Conservation (phyloP, 192 early-diverging fungal genomes). For the Rhizophagus prolifer region DNA sequence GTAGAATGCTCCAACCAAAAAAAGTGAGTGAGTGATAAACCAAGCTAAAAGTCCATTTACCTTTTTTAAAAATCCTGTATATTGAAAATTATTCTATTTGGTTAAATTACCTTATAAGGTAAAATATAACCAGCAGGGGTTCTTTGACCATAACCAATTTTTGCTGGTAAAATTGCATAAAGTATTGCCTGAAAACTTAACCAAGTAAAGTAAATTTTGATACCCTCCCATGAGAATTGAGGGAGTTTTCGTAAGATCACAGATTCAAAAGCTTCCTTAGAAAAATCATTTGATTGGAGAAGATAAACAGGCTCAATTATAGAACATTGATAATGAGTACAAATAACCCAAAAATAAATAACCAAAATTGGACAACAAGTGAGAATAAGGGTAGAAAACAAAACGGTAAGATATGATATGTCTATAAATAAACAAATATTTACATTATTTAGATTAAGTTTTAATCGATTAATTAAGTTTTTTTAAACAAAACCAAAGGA, state of each 20-base stretch:
- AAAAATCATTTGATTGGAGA: slow-evolving; percentile 32
- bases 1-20: slow-evolving; percentile 59
- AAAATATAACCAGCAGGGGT: slow-evolving; percentile 74
- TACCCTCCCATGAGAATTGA: slow-evolving; percentile 46
- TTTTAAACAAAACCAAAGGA: no score
- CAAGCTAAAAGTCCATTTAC: slow-evolving; percentile 78
- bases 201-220: slow-evolving; percentile 63
- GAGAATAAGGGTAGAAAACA: slow-evolving; percentile 57
- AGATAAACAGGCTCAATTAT: slow-evolving; percentile 53
- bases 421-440: slow-evolving; percentile 42
- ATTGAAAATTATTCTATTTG: no score
- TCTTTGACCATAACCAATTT: slow-evolving; percentile 73
- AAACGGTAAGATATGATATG: slow-evolving; percentile 49
- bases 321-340: slow-evolving; percentile 65
- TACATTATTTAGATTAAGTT: no score
- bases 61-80: no score
- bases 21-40: slow-evolving; percentile 68
- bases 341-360: slow-evolving; percentile 67
- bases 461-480: no score
- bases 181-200: slow-evolving; percentile 66
- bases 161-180: slow-evolving; percentile 65
- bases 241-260: slow-evolving; percentile 44
- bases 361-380: slow-evolving; percentile 64
- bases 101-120: slow-evolving; percentile 74
- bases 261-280: slow-evolving; percentile 35